Evolutionary conservation across 164 flowering plant genomes (phyloP), one percentile per base, ranked within the genome.

Genomic region (Umbilicus rupestris): DNA sequence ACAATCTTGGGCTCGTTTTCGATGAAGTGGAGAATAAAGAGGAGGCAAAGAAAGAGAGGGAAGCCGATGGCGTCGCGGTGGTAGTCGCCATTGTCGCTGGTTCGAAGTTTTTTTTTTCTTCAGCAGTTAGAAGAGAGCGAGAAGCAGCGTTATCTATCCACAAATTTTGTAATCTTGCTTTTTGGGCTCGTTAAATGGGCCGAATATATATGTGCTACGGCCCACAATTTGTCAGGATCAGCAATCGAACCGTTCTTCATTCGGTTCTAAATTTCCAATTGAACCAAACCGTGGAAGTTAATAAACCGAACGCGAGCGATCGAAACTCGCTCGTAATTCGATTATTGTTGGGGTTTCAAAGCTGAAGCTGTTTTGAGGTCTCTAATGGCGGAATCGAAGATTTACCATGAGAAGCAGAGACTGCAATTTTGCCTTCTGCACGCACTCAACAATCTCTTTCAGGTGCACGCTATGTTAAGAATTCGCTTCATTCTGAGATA

Each of bases 401-500:
- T 95, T 69, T 95, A 92, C 69, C 99, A 95, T 70, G 99, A 95
- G 79, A 84, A 80, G 74, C 99, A 95, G 72, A 85, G 73, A 70
- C 62, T 92, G 39, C 97, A 95, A 59, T 83, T 88, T 69, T 92
- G 97, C 74, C 93, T 89, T 64, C 73, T 95, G 63, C 99, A 95
- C 72, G 77, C 97, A 62, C 97, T 92, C 75, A 95, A 92, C 73
- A 92, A 88, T 78, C 99, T 92, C 70, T 85, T 88, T 68, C 99
- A 95, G 96, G 99, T 92, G 33, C 60, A 19, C 33, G 7, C 1
- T 15, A 5, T 10, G 14, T 14, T 41, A 41, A 9, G 44, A 41
- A 9, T 41, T 41, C n/a, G 44, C 7, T 41, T 14, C 44, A 7
- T 41, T 41, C 16, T 41, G 12, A 41, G 16, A 41, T 16, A 12